phyloP scores from a whole-genome alignment of 1,139 yeast species.

The Magnusiomyces sp. region DNA sequence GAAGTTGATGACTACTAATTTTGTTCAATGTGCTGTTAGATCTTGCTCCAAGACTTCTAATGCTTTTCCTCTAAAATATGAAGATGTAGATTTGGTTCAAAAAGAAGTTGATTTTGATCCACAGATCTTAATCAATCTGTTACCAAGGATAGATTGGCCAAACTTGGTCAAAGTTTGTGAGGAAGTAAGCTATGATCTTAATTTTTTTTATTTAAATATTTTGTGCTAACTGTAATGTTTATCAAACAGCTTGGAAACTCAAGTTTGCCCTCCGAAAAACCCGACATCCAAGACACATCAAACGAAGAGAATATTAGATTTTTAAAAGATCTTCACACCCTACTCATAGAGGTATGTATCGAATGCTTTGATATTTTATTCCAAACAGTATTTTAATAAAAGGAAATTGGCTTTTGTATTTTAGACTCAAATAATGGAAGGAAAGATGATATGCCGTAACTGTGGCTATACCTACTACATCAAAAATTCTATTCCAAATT shows the following conservation, averaged over 20 bases:
- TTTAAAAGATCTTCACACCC: slow-evolving; percentile 64
- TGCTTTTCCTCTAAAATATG: slow-evolving; percentile 72
- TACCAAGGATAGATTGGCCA: slow-evolving; percentile 81
- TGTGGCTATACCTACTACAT: slow-evolving; percentile 85
- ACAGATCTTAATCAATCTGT: slow-evolving; percentile 65
- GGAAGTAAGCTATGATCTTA: slow-evolving; percentile 33
- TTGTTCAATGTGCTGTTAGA: slow-evolving; percentile 87
- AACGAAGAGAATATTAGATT: slow-evolving; percentile 50
- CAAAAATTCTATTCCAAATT: slow-evolving; percentile 90
- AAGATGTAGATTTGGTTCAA: slow-evolving; percentile 64
- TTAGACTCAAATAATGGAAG: slow-evolving; percentile 70
- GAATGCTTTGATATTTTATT: background rate
- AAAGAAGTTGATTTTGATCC: slow-evolving; percentile 80
- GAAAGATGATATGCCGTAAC: slow-evolving; percentile 78
- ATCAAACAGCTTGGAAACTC: slow-evolving; percentile 48
- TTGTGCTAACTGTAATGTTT: background rate
- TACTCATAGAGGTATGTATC: slow-evolving; percentile 58
- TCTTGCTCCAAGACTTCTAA: slow-evolving; percentile 65
- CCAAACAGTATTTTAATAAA: background rate
- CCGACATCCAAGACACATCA: slow-evolving; percentile 45
- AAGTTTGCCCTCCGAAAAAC: slow-evolving; percentile 54
- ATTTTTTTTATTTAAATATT: slow-evolving; percentile 34
- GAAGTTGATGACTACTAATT: slow-evolving; percentile 92
- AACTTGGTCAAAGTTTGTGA: slow-evolving; percentile 70
- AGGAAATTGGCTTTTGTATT: slow-evolving; percentile 4